Evolutionary conservation across 2,329 filamentous ascomycete species (phyloP), one percentile per base, ranked within the genome.

Genomic region (Sporothrix variecibatus): DNA sequence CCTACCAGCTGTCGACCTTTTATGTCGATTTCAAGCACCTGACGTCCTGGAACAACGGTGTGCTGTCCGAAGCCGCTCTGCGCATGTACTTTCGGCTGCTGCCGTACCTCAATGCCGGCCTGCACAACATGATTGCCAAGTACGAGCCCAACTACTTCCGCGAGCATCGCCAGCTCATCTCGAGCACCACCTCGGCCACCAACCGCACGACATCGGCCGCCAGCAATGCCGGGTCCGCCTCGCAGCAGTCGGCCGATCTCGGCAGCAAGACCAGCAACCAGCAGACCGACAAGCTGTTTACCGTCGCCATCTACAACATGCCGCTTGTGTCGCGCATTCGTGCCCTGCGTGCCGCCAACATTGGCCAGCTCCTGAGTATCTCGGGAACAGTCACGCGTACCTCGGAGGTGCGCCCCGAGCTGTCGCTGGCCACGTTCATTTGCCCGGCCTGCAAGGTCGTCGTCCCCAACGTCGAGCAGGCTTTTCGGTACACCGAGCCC

Each of bases 381-480:
- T 99, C 96, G 8, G 96, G 96, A 67, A 99, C 96, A 0, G 95
- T 97, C 38, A 99, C 96, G 0, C 90, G 96, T 81, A 99, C 96
- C 6, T 99, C 96, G 11, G 96, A 99, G 86, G 96, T 99, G 31
- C 90, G 96, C 46, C 96, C 96, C 0, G 96, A 99, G 83, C 85
- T 99, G 75, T 97, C 94, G 2, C 86, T 97, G 28, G 96, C 93
- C 6, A 98, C 96, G 0, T 99, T 99, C 79, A 90, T 92, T 73
- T 99, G 96, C 82, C 93, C 98, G 81, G 90, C 88, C 67, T 99
- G 96, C 84, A 92, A 93, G 77, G 91, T 90, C 2, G 90, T 95
- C 0, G 90, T 97, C 6, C 91, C 93, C 51, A 97, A 98, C 80
- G 91, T 99, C 38, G 96, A 99, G 83, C 96, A 99, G 84, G 97